Evolutionary conservation across 2,329 filamentous ascomycete genomes (phyloP).

Genomic region (Xylariaceae sp.): DNA sequence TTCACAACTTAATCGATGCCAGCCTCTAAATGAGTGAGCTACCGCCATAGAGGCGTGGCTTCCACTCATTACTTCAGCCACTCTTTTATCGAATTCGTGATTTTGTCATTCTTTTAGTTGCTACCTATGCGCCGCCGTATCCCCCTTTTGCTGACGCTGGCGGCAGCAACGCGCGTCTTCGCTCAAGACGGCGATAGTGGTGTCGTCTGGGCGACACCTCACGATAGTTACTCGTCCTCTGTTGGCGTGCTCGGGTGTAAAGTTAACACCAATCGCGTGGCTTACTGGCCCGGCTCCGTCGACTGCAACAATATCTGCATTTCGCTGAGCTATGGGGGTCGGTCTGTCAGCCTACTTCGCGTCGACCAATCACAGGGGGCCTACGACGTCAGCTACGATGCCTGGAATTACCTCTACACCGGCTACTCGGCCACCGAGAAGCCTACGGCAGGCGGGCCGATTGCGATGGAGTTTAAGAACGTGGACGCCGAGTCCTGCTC

Average conservation of each 20-base stretch:
- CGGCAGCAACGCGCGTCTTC: constrained; percentile 7
- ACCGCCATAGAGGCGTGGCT: constrained; percentile 20
- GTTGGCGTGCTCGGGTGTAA: constrained; percentile 63
- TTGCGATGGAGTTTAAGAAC: constrained; percentile 54
- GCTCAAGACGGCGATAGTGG: constrained; percentile 24
- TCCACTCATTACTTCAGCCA: constrained; percentile 11
- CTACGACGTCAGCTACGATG: constrained; percentile 62
- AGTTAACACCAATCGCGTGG: constrained; percentile 62
- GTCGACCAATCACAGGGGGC: constrained; percentile 59
- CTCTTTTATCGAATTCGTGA: constrained; percentile 1
- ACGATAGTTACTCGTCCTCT: constrained; percentile 59
- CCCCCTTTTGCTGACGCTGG: constrained; percentile 6
- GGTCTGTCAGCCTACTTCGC: constrained; percentile 59
- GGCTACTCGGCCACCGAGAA: constrained; percentile 50
- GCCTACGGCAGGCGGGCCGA: constrained; percentile 52
- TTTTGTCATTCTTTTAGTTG: constrained; percentile 19
- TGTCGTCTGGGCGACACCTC: constrained; percentile 52
- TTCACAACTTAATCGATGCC: background rate
- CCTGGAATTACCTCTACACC: constrained; percentile 61
- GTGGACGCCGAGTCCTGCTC: constrained; percentile 52
- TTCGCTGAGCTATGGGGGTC: constrained; percentile 51
- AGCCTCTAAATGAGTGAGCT: constrained; percentile 3
- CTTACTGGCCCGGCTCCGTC: constrained; percentile 59
- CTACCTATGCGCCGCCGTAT: constrained; percentile 14
- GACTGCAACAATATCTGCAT: constrained; percentile 61